phyloP scores from a whole-genome alignment of 208 protist genomes.

The Leishmania tropica region DNA sequence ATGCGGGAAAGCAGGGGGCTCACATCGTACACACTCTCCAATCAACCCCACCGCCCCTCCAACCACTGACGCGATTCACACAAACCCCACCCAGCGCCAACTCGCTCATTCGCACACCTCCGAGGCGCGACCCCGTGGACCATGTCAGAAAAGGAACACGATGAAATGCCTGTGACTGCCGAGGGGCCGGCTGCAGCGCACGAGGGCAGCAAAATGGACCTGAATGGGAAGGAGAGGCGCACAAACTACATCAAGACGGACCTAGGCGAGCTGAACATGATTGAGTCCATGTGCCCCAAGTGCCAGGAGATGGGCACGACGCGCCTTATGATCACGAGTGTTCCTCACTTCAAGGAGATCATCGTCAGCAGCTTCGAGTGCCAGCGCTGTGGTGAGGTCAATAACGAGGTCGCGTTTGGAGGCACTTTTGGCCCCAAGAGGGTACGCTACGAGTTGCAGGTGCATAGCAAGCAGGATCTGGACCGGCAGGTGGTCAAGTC shows the following conservation, averaged over 20 bases:
- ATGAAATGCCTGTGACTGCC: neutral
- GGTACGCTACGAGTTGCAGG: constrained; percentile 84
- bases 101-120: neutral
- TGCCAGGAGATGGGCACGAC: constrained; percentile 89
- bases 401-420: constrained; percentile 93
- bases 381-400: constrained; percentile 79
- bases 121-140: neutral
- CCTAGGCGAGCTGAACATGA: constrained; percentile 86
- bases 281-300: constrained; percentile 89
- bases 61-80: neutral
- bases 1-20: neutral
- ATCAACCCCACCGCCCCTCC: neutral
- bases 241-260: constrained; percentile 75
- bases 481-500: constrained; percentile 95
- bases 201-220: neutral
- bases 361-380: constrained; percentile 94
- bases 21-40: neutral
- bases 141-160: constrained; percentile 1
- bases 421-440: constrained; percentile 82
- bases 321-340: constrained; percentile 90
- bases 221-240: constrained; percentile 16
- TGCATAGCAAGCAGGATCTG: constrained; percentile 86
- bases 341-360: constrained; percentile 93
- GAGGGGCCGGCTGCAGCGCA: constrained; percentile 11
- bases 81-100: neutral